Conservation (phyloP, 164 flowering plant species). For the Platanus orientalis region DNA sequence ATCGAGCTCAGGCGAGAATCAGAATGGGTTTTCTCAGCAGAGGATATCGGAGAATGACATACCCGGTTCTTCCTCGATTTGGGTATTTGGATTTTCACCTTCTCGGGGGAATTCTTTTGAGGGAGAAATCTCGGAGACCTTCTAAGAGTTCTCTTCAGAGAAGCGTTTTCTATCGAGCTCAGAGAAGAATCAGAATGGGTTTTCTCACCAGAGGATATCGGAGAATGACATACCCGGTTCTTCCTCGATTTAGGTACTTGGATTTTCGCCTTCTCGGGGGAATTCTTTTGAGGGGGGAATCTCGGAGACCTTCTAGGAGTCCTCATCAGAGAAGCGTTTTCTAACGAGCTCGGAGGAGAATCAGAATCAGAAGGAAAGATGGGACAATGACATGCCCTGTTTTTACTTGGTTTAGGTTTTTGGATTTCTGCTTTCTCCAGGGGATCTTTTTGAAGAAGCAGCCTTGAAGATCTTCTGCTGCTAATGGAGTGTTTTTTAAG, state of each 20-base stretch:
- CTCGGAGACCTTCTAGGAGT: too few species aligned
- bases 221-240: too few species aligned
- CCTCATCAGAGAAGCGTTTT: too few species aligned
- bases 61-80: not conserved
- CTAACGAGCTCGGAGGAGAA: not conserved
- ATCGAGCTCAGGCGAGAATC: not conserved
- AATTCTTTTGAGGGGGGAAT: not conserved
- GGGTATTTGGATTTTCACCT: not conserved
- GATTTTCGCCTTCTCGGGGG: not conserved
- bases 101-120: not conserved
- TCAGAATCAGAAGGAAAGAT: not conserved
- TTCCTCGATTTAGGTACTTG: too few species aligned
- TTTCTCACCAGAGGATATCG: not conserved
- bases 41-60: not conserved
- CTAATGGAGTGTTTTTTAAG: too few species aligned
- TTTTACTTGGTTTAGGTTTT: not conserved
- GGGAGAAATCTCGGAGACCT: not conserved
- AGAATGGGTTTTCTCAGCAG: not conserved
- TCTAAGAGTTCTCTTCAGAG: not conserved
- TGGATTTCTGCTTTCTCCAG: not conserved
- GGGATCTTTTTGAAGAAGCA: not conserved
- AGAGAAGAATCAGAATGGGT: not conserved
- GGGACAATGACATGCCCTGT: not conserved
- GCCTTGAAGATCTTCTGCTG: not conserved
- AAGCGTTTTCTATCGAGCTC: too few species aligned